phyloP scores from a whole-genome alignment of 2,329 filamentous ascomycete species.

The Lachnellula subtilissima region DNA sequence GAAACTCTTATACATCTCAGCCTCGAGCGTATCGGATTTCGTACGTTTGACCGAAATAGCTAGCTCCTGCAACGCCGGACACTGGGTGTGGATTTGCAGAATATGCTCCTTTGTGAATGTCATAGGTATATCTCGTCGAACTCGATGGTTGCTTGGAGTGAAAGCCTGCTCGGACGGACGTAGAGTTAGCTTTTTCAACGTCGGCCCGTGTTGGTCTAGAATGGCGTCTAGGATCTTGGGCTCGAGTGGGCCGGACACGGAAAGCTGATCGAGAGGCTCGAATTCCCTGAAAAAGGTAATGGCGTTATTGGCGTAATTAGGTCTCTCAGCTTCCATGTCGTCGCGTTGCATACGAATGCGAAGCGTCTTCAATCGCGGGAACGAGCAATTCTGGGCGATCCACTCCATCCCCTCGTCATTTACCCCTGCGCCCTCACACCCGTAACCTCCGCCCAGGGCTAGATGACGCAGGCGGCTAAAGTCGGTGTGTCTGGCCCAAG shows the following conservation, averaged over 20 bases:
- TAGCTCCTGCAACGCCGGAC: conserved; percentile 7
- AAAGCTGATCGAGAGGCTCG: conserved; percentile 10
- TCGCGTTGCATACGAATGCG: conserved; percentile 5
- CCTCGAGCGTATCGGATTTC: conserved; percentile 2
- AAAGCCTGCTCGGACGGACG: conserved; percentile 2
- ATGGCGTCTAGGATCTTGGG: conserved; percentile 9
- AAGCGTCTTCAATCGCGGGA: conserved; percentile 9
- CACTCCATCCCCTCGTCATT: conserved; percentile 8
- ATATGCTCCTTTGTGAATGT: conserved; percentile 7
- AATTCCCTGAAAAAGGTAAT: conserved; percentile 3
- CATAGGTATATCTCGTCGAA: conserved; percentile 7
- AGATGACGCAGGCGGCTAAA: conserved; percentile 6
- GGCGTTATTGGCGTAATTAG: conserved; percentile 5
- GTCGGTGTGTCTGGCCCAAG: conserved; percentile 6
- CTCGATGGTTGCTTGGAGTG: neutral
- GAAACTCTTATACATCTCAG: conserved; percentile 7
- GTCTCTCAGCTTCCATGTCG: neutral
- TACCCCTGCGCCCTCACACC: neutral
- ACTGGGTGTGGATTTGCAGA: conserved; percentile 9
- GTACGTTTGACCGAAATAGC: conserved; percentile 9
- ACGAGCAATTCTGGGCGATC: conserved; percentile 7
- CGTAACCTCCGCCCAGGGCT: conserved; percentile 5
- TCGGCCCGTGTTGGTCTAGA: conserved; percentile 7
- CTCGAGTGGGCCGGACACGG: conserved; percentile 5
- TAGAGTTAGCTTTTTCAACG: conserved; percentile 6